Evolutionary conservation across 345 rosid species (phyloP).

Genomic region (Euclidium syriacum): DNA sequence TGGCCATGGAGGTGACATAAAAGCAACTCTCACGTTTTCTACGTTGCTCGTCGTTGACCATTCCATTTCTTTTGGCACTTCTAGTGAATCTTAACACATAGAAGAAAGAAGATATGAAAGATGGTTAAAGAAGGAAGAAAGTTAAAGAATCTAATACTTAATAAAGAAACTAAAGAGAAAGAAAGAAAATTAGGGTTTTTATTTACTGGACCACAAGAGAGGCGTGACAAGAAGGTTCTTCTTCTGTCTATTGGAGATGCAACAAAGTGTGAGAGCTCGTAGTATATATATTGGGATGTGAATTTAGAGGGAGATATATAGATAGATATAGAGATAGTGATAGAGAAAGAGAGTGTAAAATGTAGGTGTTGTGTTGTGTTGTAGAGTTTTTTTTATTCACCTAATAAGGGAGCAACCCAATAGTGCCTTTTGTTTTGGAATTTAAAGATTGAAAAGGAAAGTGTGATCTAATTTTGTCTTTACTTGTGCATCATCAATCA

Average conservation of each 20-base stretch:
- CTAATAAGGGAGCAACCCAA: conserved; percentile 48
- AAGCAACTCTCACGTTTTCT: conserved; percentile 28
- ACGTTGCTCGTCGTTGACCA: conserved; percentile 20
- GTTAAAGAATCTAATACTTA: not conserved
- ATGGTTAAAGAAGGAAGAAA: not conserved
- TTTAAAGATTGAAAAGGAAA: conserved; percentile 32
- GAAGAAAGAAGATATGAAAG: conserved; percentile 4
- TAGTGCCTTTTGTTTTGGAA: conserved; percentile 37
- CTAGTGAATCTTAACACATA: conserved; percentile 3
- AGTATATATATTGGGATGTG: conserved; percentile 2
- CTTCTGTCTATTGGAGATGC: conserved; percentile 30
- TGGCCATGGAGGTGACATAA: conserved; percentile 24
- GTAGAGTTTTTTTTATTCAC: conserved; percentile 24
- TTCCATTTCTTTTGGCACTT: conserved; percentile 5
- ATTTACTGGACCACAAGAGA: conserved; percentile 35
- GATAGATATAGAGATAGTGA: conserved; percentile 5
- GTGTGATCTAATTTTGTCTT: conserved; percentile 30
- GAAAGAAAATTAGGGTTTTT: conserved; percentile 8
- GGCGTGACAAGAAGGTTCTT: conserved; percentile 35
- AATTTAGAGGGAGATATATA: conserved; percentile 2
- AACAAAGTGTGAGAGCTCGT: conserved; percentile 31
- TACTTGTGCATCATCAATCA: conserved; percentile 23
- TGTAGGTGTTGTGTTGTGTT: conserved; percentile 23
- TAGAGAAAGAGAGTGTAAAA: conserved; percentile 14
- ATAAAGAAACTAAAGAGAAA: not conserved